Evolutionary conservation across 805 yeast genomes (phyloP).

Genomic region (Nakazawaea ernobii): DNA sequence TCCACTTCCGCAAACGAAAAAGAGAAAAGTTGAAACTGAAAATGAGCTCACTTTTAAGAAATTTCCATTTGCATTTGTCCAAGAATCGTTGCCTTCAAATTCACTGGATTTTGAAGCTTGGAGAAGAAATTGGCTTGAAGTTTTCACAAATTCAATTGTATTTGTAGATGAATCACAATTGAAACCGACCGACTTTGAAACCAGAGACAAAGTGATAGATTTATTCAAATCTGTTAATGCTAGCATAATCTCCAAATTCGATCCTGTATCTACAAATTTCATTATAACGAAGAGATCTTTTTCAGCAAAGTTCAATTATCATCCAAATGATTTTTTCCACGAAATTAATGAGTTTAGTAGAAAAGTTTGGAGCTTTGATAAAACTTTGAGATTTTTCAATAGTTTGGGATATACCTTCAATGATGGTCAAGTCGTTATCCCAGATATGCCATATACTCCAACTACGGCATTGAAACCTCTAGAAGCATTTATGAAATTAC

Average conservation of each 20-base stretch:
- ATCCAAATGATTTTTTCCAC: conserved; percentile 40
- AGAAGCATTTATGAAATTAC: not conserved
- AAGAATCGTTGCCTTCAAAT: conserved; percentile 29
- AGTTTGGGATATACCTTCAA: conserved; percentile 36
- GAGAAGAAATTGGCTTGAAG: conserved; percentile 49
- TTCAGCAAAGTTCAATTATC: conserved; percentile 29
- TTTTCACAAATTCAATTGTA: conserved; percentile 39
- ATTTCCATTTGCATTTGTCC: conserved; percentile 22
- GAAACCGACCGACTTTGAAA: conserved; percentile 24
- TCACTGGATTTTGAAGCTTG: conserved; percentile 34
- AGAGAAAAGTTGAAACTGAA: conserved; percentile 9
- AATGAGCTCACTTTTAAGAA: not conserved
- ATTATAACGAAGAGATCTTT: conserved; percentile 42
- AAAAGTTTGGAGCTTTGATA: conserved; percentile 57
- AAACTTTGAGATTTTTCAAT: conserved; percentile 49
- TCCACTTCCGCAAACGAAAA: conserved; percentile 9
- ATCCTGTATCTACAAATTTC: conserved; percentile 36
- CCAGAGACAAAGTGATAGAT: conserved; percentile 35
- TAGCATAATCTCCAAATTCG: conserved; percentile 38
- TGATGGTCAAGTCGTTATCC: not conserved
- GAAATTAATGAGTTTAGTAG: conserved; percentile 39
- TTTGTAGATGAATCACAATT: conserved; percentile 45
- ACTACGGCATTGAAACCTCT: not conserved
- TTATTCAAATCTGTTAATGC: conserved; percentile 46
- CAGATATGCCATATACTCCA: not conserved